Evolutionary conservation across 768 basidiomycete species (phyloP), one percentile per base, ranked within the genome.

Genomic region (Leccinum broughii): DNA sequence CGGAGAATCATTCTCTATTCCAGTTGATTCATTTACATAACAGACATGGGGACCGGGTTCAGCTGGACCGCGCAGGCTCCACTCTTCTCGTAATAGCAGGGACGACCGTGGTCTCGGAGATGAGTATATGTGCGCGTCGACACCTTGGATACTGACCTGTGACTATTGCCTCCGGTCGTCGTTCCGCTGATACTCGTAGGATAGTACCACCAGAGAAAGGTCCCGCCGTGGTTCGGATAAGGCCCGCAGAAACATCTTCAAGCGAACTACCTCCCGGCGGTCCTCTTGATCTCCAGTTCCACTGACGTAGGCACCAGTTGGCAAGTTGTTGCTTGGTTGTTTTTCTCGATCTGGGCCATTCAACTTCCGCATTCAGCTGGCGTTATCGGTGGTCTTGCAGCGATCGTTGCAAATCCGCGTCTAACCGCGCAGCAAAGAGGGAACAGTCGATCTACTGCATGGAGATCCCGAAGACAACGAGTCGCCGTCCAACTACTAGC

Each of bases 61-160:
- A 70, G 67, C 13, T 93, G 90, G 90, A 83, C 11, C 84, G 85
- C 13, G 80, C 80, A 3, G 89, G 89, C 7, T 86, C 88, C 4
- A 86, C 84, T 3, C 72, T 93, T 34, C 28, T 30, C 30, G 30
- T 30, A 30, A 30, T 30, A 8, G 28, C 28, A 0, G 28, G 28
- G 28, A 8, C 28, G 28, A 30, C 28, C 28, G 30, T 30, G 2
- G 30, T 30, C 9, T 30, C 30, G 28, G 24, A 24, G 24, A 24
- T 3, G 24, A 24, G 24, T 24, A 24, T 24, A 24, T 24, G 24
- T 3, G 24, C 24, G 24, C 24, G 24, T 24, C 24, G 24, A 24
- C 24, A 24, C 24, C 24, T 24, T 24, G 24, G 24, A 24, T 24
- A 24, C 24, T 24, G 24, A 24, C 24, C 24, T 24, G 24, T 24